phyloP scores from a whole-genome alignment of 1,284 basidiomycete genomes.

The Crucibulum parvulum region DNA sequence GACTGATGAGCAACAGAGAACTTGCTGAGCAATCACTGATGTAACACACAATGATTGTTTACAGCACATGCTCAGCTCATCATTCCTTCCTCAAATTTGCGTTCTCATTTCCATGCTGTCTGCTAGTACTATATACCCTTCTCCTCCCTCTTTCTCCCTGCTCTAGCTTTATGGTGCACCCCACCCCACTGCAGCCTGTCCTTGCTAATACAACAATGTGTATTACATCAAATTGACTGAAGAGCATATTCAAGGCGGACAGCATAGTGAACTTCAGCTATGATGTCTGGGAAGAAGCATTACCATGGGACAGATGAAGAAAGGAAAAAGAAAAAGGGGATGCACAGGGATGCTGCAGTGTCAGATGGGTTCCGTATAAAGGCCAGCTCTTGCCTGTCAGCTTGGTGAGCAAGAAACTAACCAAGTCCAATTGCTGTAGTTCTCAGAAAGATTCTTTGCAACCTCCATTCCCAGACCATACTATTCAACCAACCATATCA shows the following conservation, averaged over 20 bases:
- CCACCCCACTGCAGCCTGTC: no score
- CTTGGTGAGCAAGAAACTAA: conserved; percentile 84
- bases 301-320: not conserved
- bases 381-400: conserved; percentile 87
- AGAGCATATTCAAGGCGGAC: conserved; percentile 62
- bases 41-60: no score
- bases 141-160: no score
- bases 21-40: no score
- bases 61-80: no score
- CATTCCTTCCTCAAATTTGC: no score
- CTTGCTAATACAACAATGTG: no score
- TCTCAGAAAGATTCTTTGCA: conserved; percentile 91
- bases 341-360: conserved; percentile 81
- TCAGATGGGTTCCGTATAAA: conserved; percentile 83
- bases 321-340: conserved; percentile 5
- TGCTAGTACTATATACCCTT: no score
- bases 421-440: conserved; percentile 97
- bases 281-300: conserved; percentile 66
- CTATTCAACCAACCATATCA: conserved; percentile 36
- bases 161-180: no score
- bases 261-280: conserved; percentile 94
- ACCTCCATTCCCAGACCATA: conserved; percentile 93
- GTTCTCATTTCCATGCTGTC: no score
- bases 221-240: no score
- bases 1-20: no score